Conservation (phyloP, 2,329 filamentous ascomycete species). For the Albophoma yamanashiensis region DNA sequence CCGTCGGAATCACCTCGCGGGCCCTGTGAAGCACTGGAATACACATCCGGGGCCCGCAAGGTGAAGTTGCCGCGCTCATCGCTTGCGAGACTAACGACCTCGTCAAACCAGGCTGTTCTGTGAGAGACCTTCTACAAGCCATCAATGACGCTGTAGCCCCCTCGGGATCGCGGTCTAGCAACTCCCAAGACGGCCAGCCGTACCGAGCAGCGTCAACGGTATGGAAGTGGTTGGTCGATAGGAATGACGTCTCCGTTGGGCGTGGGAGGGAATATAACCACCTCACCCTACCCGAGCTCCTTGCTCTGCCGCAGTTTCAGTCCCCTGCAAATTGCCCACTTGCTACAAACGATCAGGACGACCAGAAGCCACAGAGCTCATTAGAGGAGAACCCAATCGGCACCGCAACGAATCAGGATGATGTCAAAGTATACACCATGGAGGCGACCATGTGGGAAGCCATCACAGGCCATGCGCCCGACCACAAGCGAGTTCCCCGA, state of each 20-base stretch:
- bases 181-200: slow-evolving; percentile 7
- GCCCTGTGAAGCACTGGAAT: not conserved
- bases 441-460: slow-evolving; percentile 49
- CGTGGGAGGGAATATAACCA: slow-evolving; percentile 18
- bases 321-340: not conserved
- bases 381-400: not conserved
- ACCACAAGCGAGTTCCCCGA: slow-evolving; percentile 45
- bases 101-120: slow-evolving; percentile 17
- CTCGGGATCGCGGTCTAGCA: slow-evolving; percentile 6
- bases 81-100: slow-evolving; percentile 2
- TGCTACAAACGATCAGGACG: not conserved
- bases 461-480: slow-evolving; percentile 46
- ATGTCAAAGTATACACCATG: slow-evolving; percentile 32
- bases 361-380: not conserved
- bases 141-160: slow-evolving; percentile 15
- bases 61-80: not conserved
- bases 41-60: not conserved
- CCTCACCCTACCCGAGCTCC: slow-evolving; percentile 26
- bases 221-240: slow-evolving; percentile 24
- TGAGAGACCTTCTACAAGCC: slow-evolving; percentile 19
- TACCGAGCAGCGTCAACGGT: slow-evolving; percentile 19
- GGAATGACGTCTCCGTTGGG: slow-evolving; percentile 25
- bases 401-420: not conserved
- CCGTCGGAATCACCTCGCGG: not conserved
- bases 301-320: slow-evolving; percentile 9